phyloP scores from a whole-genome alignment of 257 asterid genomes.

The Solanum dulcamara region DNA sequence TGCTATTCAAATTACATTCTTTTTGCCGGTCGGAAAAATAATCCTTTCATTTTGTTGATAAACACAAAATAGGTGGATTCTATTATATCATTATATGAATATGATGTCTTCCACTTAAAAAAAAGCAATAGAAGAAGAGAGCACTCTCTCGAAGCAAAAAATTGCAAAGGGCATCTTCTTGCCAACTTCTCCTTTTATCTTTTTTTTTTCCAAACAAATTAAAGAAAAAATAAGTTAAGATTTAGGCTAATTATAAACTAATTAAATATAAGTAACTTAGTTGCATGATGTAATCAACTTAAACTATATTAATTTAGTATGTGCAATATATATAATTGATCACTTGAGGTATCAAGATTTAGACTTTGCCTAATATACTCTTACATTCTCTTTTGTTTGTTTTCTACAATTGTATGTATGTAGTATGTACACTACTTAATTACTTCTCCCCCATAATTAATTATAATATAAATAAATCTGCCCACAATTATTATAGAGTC shows the following conservation, averaged over 20 bases:
- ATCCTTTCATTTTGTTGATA: not conserved
- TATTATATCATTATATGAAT: not conserved
- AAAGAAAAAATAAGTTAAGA: not conserved
- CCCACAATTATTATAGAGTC: not conserved
- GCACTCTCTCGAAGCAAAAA: not conserved
- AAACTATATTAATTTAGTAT: no score
- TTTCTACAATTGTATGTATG: not conserved
- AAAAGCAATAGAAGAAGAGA: not conserved
- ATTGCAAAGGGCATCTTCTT: not conserved
- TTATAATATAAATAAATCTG: not conserved
- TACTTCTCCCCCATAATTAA: not conserved
- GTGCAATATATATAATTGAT: not conserved
- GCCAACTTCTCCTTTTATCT: not conserved
- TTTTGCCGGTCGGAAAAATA: not conserved
- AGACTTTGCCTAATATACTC: constrained; percentile 9
- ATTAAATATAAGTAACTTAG: not conserved
- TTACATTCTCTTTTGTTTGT: constrained; percentile 5
- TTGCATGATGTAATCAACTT: not conserved
- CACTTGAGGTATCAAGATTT: not conserved
- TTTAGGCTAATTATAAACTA: not conserved
- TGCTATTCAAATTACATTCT: not conserved
- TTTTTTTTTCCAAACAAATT: no score
- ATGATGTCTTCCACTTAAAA: not conserved
- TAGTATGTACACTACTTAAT: not conserved
- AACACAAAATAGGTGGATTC: not conserved